These are phyloP conservation scores for Alternaria ethzedia DNA, from an alignment of 2,329 filamentous ascomycete genomes.

Conservation along the genomic window DNA sequence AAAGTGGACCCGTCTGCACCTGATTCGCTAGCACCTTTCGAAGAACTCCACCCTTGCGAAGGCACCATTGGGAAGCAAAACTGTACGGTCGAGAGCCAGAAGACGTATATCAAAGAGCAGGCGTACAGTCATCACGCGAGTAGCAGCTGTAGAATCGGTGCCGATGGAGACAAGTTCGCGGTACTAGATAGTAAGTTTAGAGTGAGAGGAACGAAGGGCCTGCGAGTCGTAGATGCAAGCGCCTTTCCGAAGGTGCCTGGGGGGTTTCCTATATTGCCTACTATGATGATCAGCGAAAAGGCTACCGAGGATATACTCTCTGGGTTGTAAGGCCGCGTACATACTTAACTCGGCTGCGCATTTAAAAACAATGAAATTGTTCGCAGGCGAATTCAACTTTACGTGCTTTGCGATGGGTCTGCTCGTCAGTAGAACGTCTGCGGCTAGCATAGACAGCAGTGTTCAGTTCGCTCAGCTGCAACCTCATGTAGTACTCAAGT, in stretches of 20 bases:
- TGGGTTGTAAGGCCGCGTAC: not conserved
- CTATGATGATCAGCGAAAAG: not conserved
- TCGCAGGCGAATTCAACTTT: not conserved
- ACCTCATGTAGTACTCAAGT: not conserved
- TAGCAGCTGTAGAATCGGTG: not conserved
- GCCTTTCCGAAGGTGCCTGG: not conserved
- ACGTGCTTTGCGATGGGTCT: not conserved
- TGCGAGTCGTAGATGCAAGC: not conserved
- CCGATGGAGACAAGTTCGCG: not conserved
- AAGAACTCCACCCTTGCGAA: constrained; percentile 57
- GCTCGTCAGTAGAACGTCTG: not conserved
- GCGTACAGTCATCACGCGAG: not conserved
- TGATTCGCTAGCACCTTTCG: constrained; percentile 46
- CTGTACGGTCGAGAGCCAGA: constrained; percentile 35
- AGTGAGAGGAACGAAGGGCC: not conserved
- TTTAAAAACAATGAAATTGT: not conserved
- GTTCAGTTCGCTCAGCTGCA: not conserved
- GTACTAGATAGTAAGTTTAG: not conserved
- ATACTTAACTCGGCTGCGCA: not conserved
- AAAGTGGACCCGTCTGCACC: not conserved
- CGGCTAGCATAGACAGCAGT: not conserved
- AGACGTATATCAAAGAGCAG: not conserved
- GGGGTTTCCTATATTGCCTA: not conserved
- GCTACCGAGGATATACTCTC: not conserved
- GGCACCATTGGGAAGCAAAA: constrained; percentile 60